These are phyloP conservation scores for Mariannaea elegans DNA, from an alignment of 2,329 filamentous ascomycete genomes.

Conservation along the genomic window DNA sequence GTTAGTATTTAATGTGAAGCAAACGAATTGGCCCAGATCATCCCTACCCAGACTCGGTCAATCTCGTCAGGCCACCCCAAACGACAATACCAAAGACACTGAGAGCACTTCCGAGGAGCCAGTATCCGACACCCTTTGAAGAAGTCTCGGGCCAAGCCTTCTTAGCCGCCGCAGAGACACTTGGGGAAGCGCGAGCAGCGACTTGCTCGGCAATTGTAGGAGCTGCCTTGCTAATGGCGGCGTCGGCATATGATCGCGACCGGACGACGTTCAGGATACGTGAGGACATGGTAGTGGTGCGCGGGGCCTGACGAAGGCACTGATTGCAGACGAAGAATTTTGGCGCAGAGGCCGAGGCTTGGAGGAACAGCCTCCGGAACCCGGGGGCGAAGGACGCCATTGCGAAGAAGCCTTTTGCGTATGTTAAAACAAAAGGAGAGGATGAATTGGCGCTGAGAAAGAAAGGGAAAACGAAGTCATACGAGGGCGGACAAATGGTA, in stretches of 20 bases:
- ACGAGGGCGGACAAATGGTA: constrained; percentile 20
- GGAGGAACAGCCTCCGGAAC: constrained; percentile 52
- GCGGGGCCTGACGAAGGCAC: constrained; percentile 52
- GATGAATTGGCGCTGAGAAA: constrained; percentile 11
- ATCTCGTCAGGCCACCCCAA: constrained; percentile 89
- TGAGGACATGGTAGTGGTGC: constrained; percentile 43
- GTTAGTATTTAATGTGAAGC: constrained; percentile 7
- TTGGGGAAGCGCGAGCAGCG: constrained; percentile 34
- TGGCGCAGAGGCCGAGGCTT: constrained; percentile 43
- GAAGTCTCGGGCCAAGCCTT: constrained; percentile 68
- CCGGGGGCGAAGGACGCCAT: constrained; percentile 55
- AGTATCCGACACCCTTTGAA: constrained; percentile 84
- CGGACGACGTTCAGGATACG: constrained; percentile 52
- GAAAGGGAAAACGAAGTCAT: constrained; percentile 14
- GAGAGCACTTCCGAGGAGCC: constrained; percentile 88
- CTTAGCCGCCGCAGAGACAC: constrained; percentile 41
- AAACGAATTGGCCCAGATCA: not conserved
- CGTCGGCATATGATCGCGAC: constrained; percentile 50
- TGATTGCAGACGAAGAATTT: constrained; percentile 59
- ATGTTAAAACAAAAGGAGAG: constrained; percentile 23
- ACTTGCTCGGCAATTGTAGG: constrained; percentile 39
- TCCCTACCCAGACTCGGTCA: constrained; percentile 92
- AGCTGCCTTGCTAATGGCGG: constrained; percentile 41
- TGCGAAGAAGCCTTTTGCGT: constrained; percentile 7
- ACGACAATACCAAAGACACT: constrained; percentile 98